Evolutionary conservation across 192 early-diverging fungal species (phyloP).

Genomic region (Coemansia sp.): DNA sequence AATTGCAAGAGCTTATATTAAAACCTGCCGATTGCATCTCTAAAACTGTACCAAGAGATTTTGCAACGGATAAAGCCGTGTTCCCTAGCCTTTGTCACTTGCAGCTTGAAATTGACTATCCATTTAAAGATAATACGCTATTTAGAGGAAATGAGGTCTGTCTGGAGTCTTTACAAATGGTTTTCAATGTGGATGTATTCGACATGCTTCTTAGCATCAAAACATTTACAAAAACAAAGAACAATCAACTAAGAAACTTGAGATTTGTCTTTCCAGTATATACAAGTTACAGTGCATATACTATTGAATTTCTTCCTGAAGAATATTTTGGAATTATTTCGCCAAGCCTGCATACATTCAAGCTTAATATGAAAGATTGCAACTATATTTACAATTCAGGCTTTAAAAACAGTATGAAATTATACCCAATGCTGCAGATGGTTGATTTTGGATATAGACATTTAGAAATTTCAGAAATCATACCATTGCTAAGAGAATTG

Average conservation of each 20-base stretch:
- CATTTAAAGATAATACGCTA: background rate
- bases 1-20: background rate
- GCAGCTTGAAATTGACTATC: background rate
- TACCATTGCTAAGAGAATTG: background rate
- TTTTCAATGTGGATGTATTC: background rate
- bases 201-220: background rate
- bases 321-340: background rate
- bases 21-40: background rate
- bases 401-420: background rate
- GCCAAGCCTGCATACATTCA: background rate
- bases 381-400: background rate
- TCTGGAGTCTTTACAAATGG: slow-evolving; percentile 7
- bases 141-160: background rate
- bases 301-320: background rate
- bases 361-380: background rate
- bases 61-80: background rate
- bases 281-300: background rate
- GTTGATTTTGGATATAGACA: background rate
- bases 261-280: background rate
- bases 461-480: background rate
- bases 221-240: background rate
- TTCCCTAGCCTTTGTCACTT: background rate
- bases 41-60: background rate
- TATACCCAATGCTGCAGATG: background rate
- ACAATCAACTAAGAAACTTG: background rate